Evolutionary conservation across 2,329 filamentous ascomycete genomes (phyloP).

Genomic region (Triangularia setosa): DNA sequence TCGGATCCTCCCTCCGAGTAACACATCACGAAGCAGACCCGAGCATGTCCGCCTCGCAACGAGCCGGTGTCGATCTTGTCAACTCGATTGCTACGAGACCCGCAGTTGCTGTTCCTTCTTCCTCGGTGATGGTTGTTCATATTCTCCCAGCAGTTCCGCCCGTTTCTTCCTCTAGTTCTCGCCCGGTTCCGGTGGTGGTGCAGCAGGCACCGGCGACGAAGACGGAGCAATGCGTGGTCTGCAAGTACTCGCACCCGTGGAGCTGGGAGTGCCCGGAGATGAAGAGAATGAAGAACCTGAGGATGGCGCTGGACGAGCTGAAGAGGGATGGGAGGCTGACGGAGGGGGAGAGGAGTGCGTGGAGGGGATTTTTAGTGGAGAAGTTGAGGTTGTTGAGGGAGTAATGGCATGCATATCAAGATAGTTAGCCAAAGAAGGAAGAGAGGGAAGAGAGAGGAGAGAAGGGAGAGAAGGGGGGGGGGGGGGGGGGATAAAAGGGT

Average conservation of each 20-base stretch:
- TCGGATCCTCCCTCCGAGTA: neutral
- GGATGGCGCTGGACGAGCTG: conserved; percentile 23
- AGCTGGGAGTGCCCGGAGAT: conserved; percentile 25
- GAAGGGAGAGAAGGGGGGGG: too few relatives aligned
- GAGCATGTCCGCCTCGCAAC: neutral
- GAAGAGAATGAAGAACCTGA: conserved; percentile 13
- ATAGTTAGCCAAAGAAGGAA: too few relatives aligned
- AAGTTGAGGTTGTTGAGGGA: conserved; percentile 6
- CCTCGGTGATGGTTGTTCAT: neutral
- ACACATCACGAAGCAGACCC: neutral
- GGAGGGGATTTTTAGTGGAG: conserved; percentile 6
- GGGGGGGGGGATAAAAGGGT: too few relatives aligned
- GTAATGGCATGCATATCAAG: too few relatives aligned
- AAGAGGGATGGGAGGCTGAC: neutral
- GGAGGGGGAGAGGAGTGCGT: neutral
- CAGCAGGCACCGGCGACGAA: too few relatives aligned
- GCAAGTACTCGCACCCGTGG: conserved; percentile 18
- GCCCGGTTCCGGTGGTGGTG: neutral
- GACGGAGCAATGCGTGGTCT: conserved; percentile 19
- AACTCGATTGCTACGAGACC: neutral
- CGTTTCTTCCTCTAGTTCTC: too few relatives aligned
- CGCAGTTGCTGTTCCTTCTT: neutral
- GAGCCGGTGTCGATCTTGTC: neutral
- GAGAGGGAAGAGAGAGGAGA: too few relatives aligned
- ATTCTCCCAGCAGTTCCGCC: neutral